phyloP scores from a whole-genome alignment of 2,329 filamentous ascomycete genomes.

The Tolypocladium ovalisporum region DNA sequence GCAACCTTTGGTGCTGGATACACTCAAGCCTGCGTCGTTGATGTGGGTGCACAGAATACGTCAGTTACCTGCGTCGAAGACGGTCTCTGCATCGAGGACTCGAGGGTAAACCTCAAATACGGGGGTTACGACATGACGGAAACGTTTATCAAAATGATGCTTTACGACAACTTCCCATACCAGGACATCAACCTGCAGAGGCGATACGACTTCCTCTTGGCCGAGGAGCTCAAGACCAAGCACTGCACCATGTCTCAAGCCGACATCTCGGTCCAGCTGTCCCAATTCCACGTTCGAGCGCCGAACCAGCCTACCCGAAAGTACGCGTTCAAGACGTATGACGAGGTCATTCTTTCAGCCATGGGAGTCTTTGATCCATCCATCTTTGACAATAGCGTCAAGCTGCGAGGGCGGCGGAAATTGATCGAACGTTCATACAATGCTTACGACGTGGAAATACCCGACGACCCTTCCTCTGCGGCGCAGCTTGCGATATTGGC shows the following conservation, averaged over 20 bases:
- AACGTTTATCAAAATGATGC: constrained; percentile 94
- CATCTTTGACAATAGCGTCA: constrained; percentile 74
- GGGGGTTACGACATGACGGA: constrained; percentile 90
- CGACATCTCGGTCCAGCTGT: constrained; percentile 78
- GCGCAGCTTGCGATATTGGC: constrained; percentile 64
- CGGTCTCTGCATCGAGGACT: constrained; percentile 89
- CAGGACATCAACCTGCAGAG: constrained; percentile 84
- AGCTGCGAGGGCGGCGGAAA: constrained; percentile 69
- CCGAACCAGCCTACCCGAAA: constrained; percentile 83
- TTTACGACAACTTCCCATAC: constrained; percentile 93
- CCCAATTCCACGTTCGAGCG: constrained; percentile 82
- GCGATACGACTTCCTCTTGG: constrained; percentile 84
- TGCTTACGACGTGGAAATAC: constrained; percentile 75
- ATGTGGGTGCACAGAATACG: constrained; percentile 94
- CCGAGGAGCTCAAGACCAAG: constrained; percentile 91
- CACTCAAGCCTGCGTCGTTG: constrained; percentile 87
- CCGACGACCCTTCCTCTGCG: constrained; percentile 79
- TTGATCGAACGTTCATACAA: constrained; percentile 84
- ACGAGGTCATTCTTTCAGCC: constrained; percentile 87
- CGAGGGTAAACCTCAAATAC: constrained; percentile 87
- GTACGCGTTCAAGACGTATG: constrained; percentile 94
- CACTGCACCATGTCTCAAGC: constrained; percentile 85
- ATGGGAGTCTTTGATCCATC: constrained; percentile 89
- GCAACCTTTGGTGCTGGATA: constrained; percentile 93
- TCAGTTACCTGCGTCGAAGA: constrained; percentile 96